Conservation (phyloP, 2,329 filamentous ascomycete genomes). For the Cadophora malorum region DNA sequence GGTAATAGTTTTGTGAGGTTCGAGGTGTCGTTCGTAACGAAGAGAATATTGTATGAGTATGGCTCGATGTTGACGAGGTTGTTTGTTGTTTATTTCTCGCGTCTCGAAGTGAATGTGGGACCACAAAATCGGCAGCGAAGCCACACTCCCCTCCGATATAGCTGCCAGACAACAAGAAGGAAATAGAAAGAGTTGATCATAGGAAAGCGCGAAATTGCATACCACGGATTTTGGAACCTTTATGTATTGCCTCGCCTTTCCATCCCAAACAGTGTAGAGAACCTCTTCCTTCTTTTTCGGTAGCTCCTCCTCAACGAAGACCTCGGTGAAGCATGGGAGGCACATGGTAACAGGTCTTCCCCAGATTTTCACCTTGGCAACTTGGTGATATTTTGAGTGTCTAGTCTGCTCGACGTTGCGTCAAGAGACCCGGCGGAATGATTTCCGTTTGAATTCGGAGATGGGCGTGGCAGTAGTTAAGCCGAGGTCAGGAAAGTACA, state of each 20-base stretch:
- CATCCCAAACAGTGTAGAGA: slow-evolving; percentile 32
- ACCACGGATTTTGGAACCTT: slow-evolving; percentile 27
- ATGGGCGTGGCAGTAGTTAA: background rate
- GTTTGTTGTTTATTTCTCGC: slow-evolving; percentile 10
- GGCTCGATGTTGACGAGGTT: background rate
- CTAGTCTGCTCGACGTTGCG: no score
- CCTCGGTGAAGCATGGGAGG: slow-evolving; percentile 36
- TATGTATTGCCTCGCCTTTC: slow-evolving; percentile 28
- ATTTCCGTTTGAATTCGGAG: background rate
- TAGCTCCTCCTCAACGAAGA: slow-evolving; percentile 38
- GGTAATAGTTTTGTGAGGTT: background rate
- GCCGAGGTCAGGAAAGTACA: background rate
- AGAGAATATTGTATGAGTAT: background rate
- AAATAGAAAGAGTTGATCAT: background rate
- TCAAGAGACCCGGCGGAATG: no score
- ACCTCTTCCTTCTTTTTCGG: slow-evolving; percentile 32
- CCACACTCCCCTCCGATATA: background rate
- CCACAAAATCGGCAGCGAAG: slow-evolving; percentile 4
- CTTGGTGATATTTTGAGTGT: background rate
- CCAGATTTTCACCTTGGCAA: background rate
- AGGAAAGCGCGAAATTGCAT: slow-evolving; percentile 7
- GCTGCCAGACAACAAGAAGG: background rate
- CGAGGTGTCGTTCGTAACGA: background rate
- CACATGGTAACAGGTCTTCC: slow-evolving; percentile 29
- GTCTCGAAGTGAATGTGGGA: slow-evolving; percentile 13